Base-by-base conservation (phyloP, 1,139 yeast genomes). In the Blastobotrys petasosporus region DNA sequence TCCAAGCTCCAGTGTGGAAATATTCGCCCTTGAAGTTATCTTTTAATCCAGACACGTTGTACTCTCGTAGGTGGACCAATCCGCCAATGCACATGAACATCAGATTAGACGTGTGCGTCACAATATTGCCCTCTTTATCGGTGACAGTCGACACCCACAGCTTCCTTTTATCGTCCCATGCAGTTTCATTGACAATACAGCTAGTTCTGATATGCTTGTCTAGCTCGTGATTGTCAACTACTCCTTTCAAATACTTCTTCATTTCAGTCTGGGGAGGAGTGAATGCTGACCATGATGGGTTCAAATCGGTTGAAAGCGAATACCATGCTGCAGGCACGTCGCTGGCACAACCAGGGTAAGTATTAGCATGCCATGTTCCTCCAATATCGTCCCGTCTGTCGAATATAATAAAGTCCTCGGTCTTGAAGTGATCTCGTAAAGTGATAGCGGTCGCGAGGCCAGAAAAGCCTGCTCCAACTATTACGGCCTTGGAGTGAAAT, bases 391-490 rank as follows among this genome's bases (percentile, higher is more conserved):
- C 53, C 7, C 55, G 49, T 41, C 54, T 48, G 33, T 60, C 64
- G 46, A 55, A 55, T 23, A 57, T 55, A 31, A 69, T 54, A 12
- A 69, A 68, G 20, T 66, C 62, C 9, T 69, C 69, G 8, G 62
- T 60, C 43, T 69, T 67, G 41, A 57, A 64, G 46, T 66, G 60
- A 50, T 73, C 61, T 41, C 51, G 42, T 30, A 52, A 42, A 11
- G 54, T 42, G 42, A 50, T 48, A 11, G 54, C 51, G 28, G 55
- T 41, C 12, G 51, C 48, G 31, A 68, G 52, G 25, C 72, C 73
- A 2, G 70, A 54, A 32, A 67, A 64, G 16, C 73, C 73, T 1
- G 67, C 67, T 6, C 72, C 71, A 33, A 67, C 59, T 17, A 66
- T 52, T 23, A 67, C 54, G 3, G 48, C 54, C 5, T 42, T 46